Base-by-base conservation (phyloP, 83 land plant genomes). In the Picea abies region DNA sequence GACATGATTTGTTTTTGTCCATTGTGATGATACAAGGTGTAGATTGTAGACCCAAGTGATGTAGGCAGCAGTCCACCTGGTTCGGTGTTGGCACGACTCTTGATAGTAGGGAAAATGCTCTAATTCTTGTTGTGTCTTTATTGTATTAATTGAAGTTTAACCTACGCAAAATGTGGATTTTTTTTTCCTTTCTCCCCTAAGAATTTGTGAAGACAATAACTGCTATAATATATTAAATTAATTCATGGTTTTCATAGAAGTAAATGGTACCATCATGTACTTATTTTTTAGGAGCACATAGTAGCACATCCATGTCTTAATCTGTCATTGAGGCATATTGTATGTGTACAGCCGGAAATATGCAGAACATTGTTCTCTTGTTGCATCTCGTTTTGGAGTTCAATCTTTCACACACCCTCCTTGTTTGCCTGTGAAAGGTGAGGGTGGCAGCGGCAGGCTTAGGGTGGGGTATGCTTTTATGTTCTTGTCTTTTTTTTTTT, bases 351-450 rank as follows among this genome's bases (percentile, higher is more conserved):
- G 99, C 78, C 92, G 96, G 47, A 97, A 96, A 76, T 98, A 98
- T 93, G 99, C 99, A 29, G 92, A 93, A 14, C 97, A 98, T 76
- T 92, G 95, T 84, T 86, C 94, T 19, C 66, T 96, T 71, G 80
- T 96, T 78, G 99, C 99, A 35, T 93, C 99, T 47, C 90, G 98
- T 23, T 96, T 84, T 87, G 81, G 90, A n/a, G 87, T 89, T 81
- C 90, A 91, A 64, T 71, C 98, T 11, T 93, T 98, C 83, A 80
- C 77, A 22, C 92, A 94, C 79, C 99, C 99, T 7, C 62, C 88
- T 62, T 84, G 88, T n/a, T 4, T 96, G 8, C 94, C 94, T 26
- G 86, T 94, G 11, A 96, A 85, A 73, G 73, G 84, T 84, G 86
- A 88, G 5, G 91, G 93, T 81, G 91, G 96, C 25, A 86, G 71